These are phyloP conservation scores for Suillus alpinus DNA, from an alignment of 768 basidiomycete species.

Conservation along the genomic window DNA sequence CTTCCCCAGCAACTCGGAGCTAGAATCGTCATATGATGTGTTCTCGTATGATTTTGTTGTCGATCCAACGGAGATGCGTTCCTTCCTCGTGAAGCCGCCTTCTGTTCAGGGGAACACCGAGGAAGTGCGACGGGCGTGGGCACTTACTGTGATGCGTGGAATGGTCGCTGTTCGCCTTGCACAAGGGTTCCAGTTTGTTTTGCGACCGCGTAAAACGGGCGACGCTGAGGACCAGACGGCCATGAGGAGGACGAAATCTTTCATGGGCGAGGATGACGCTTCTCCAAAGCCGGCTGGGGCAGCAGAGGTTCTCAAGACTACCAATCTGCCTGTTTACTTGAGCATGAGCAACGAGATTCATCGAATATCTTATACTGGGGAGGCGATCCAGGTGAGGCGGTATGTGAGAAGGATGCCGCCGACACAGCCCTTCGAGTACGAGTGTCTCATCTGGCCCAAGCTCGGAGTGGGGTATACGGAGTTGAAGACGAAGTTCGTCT, in stretches of 20 bases:
- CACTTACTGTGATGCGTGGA: constrained; percentile 80
- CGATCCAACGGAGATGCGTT: constrained; percentile 78
- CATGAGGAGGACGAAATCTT: constrained; percentile 53
- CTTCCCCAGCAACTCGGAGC: constrained; percentile 72
- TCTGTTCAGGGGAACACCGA: constrained; percentile 46
- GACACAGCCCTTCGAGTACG: constrained; percentile 68
- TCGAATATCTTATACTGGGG: constrained; percentile 86
- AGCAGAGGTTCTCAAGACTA: constrained; percentile 58
- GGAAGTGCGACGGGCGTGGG: constrained; percentile 67
- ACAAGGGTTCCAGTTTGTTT: constrained; percentile 93
- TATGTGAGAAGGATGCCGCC: constrained; percentile 75
- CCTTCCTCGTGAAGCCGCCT: constrained; percentile 79
- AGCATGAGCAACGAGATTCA: constrained; percentile 97
- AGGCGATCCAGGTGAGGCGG: constrained; percentile 82
- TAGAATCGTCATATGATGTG: constrained; percentile 75
- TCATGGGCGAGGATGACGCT: constrained; percentile 52
- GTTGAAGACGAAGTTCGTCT: constrained; percentile 67
- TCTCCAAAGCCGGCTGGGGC: constrained; percentile 59
- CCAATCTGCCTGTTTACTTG: constrained; percentile 77
- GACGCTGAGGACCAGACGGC: constrained; percentile 32
- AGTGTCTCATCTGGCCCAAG: constrained; percentile 93
- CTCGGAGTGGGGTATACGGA: constrained; percentile 85
- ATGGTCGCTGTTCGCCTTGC: constrained; percentile 91
- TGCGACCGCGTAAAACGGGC: constrained; percentile 40
- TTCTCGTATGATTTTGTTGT: constrained; percentile 89